Evolutionary conservation across 805 yeast species (phyloP).

Genomic region (Priceomyces haplophilus): DNA sequence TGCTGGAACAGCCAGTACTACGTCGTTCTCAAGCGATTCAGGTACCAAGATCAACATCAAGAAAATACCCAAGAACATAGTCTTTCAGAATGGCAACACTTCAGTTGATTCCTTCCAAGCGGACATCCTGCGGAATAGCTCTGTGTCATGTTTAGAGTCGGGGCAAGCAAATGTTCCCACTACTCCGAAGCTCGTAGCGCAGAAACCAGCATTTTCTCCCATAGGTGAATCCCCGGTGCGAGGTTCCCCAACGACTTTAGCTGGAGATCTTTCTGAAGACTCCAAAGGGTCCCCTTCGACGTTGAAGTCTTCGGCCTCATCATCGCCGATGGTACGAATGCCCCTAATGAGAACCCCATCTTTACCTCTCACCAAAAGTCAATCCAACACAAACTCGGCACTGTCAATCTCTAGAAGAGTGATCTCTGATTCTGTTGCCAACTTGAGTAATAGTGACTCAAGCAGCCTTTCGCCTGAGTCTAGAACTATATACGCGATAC

Average conservation of each 20-base stretch:
- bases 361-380: constrained; percentile 4
- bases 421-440: constrained; percentile 10
- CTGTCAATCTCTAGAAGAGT: constrained; percentile 9
- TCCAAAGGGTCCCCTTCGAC: neutral
- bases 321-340: constrained; percentile 7
- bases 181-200: neutral
- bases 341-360: constrained; percentile 9
- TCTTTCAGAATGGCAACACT: constrained; percentile 19
- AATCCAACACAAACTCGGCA: constrained; percentile 1
- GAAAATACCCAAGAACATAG: constrained; percentile 18
- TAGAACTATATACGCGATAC: constrained; percentile 43
- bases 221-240: neutral
- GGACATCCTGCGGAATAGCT: constrained; percentile 13
- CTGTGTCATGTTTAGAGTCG: neutral
- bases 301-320: constrained; percentile 2
- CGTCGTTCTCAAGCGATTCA: neutral
- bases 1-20: neutral
- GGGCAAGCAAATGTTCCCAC: neutral
- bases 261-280: neutral
- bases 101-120: constrained; percentile 26
- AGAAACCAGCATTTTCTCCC: neutral
- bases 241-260: neutral
- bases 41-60: constrained; percentile 6
- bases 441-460: neutral
- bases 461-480: constrained; percentile 21